Conservation (phyloP, 805 yeast genomes). For the Hanseniaspora valbyensis region DNA sequence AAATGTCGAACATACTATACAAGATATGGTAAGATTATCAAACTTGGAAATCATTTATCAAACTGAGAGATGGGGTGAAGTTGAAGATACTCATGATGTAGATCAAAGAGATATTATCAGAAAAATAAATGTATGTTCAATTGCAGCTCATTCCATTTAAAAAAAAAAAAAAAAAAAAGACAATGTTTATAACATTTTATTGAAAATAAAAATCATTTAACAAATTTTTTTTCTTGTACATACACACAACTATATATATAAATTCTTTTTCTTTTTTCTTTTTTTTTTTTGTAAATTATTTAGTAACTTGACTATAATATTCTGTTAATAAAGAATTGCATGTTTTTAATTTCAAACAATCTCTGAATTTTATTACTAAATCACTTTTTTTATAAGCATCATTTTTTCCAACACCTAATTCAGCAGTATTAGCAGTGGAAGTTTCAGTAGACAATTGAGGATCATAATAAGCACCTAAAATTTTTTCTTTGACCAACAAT, state of each 20-base stretch:
- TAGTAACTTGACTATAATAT: slow-evolving; percentile 21
- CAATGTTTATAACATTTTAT: too few species aligned
- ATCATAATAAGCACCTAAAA: slow-evolving; percentile 40
- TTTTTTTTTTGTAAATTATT: too few species aligned
- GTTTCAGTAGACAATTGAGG: slow-evolving; percentile 21
- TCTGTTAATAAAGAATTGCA: slow-evolving; percentile 39
- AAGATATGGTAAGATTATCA: slow-evolving; percentile 65
- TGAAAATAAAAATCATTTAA: too few species aligned
- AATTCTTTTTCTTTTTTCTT: background rate
- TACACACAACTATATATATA: background rate
- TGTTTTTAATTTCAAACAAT: slow-evolving; percentile 39
- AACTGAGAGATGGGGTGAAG: slow-evolving; percentile 93
- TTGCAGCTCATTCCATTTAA: slow-evolving; percentile 34
- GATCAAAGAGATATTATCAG: slow-evolving; percentile 81
- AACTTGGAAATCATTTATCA: slow-evolving; percentile 76
- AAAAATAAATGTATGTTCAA: slow-evolving; percentile 66
- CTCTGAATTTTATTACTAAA: slow-evolving; percentile 51
- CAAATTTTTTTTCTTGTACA: background rate
- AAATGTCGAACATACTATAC: slow-evolving; percentile 37
- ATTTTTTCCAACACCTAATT: slow-evolving; percentile 20
- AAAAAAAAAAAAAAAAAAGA: background rate
- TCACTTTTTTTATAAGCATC: slow-evolving; percentile 55
- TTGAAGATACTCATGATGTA: slow-evolving; percentile 97
- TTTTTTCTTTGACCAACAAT: slow-evolving; percentile 56
- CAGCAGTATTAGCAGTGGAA: slow-evolving; percentile 19